Evolutionary conservation across 2,329 filamentous ascomycete genomes (phyloP).

Genomic region (Hypoxylon sp.): DNA sequence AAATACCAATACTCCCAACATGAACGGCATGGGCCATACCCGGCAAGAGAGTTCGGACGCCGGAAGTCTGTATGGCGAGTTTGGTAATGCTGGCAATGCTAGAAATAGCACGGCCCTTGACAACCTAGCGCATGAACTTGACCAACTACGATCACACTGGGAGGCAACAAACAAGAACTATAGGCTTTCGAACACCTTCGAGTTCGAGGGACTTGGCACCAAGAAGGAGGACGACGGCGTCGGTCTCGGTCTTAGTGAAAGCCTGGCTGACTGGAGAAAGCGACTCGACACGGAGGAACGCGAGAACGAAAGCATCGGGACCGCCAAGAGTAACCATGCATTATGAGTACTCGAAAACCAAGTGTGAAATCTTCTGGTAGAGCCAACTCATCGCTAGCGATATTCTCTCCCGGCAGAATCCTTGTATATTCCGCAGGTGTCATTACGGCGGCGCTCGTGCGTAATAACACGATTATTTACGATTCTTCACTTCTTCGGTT

Average conservation of each 20-base stretch:
- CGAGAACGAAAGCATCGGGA: slow-evolving; percentile 40
- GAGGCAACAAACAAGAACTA: slow-evolving; percentile 97
- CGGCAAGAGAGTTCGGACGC: slow-evolving; percentile 71
- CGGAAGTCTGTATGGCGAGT: slow-evolving; percentile 74
- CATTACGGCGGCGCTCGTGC: slow-evolving; percentile 17
- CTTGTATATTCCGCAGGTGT: slow-evolving; percentile 35
- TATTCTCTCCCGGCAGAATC: slow-evolving; percentile 6
- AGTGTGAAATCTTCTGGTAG: not conserved
- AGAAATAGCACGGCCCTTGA: slow-evolving; percentile 82
- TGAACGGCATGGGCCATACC: slow-evolving; percentile 60
- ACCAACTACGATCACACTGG: slow-evolving; percentile 92
- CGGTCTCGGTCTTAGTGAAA: slow-evolving; percentile 74
- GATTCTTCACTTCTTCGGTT: slow-evolving; percentile 17
- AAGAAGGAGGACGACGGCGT: slow-evolving; percentile 63
- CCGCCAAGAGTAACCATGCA: slow-evolving; percentile 42
- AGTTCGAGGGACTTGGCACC: slow-evolving; percentile 74
- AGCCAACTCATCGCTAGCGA: not conserved
- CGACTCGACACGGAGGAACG: slow-evolving; percentile 74
- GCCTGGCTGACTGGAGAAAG: slow-evolving; percentile 84
- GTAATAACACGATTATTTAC: slow-evolving; percentile 30
- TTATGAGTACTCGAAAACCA: slow-evolving; percentile 23
- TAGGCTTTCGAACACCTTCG: slow-evolving; percentile 88
- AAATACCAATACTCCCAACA: slow-evolving; percentile 55
- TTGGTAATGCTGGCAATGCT: slow-evolving; percentile 67
- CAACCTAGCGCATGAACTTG: slow-evolving; percentile 91